Conservation (phyloP, 2,329 filamentous ascomycete genomes). For the Geosmithia morbida region DNA sequence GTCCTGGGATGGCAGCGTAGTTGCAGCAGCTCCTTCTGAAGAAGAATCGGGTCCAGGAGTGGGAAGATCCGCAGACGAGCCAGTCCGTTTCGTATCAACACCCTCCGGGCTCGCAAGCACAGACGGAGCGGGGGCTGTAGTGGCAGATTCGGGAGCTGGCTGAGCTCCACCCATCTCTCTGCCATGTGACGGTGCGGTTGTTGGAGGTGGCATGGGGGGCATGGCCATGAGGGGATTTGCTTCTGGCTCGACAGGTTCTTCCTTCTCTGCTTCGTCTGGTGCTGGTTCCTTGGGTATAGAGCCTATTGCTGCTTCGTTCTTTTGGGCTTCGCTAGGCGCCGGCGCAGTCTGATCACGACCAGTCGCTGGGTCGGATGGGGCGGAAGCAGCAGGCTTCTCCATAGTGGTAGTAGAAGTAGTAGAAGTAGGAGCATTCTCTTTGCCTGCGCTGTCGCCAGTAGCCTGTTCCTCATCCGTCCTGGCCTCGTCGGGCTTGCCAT, state of each 20-base stretch:
- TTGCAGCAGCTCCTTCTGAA: not conserved
- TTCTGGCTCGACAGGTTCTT: not conserved
- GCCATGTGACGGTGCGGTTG: slow-evolving; percentile 6
- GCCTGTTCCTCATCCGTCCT: not conserved
- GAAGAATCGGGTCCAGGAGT: not conserved
- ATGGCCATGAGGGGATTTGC: slow-evolving; percentile 3
- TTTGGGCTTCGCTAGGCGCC: not conserved
- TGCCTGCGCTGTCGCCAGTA: not conserved
- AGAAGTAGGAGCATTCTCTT: not conserved
- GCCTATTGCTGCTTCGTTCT: not conserved
- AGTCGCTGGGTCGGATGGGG: not conserved
- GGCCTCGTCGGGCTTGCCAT: not conserved
- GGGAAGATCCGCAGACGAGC: not conserved
- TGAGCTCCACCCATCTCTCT: slow-evolving; percentile 5
- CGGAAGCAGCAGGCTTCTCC: not conserved
- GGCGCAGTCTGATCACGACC: not conserved
- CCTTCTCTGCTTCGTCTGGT: not conserved
- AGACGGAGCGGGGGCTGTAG: slow-evolving; percentile 19
- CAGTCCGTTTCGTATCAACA: slow-evolving; percentile 6
- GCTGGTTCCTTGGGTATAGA: not conserved
- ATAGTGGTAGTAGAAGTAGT: not conserved
- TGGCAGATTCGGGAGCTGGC: slow-evolving; percentile 11
- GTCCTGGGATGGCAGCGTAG: not conserved
- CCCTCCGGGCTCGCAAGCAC: slow-evolving; percentile 19
- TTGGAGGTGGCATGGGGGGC: not conserved